A percentile compares a stretch with the other conserved stretches of the same genome.
Evolutionary conservation across 2,329 filamentous ascomycete genomes (phyloP).

Genomic region (Talaromyces marneffei): DNA sequence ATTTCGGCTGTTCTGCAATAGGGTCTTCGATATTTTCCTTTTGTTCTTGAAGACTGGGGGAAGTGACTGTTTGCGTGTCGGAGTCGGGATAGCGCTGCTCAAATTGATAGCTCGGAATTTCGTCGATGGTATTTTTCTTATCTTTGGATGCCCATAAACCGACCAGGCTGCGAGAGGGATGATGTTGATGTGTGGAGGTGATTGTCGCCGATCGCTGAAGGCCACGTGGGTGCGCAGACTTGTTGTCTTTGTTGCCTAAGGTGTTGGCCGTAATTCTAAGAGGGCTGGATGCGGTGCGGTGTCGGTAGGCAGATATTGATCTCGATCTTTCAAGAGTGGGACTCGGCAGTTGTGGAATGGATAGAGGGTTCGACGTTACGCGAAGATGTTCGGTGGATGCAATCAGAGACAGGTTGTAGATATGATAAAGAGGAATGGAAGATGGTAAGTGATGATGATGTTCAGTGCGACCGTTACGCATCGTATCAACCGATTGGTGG

Average conservation of each 20-base stretch:
- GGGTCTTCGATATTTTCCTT: background rate
- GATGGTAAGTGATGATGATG: slow-evolving; percentile 16
- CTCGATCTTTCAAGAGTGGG: slow-evolving; percentile 20
- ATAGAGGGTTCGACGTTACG: slow-evolving; percentile 35
- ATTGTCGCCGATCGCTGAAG: slow-evolving; percentile 13
- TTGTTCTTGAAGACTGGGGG: background rate
- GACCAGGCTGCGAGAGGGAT: slow-evolving; percentile 18
- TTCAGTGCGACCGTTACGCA: slow-evolving; percentile 9
- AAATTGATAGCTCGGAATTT: slow-evolving; percentile 15
- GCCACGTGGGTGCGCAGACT: background rate
- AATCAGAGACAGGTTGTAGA: slow-evolving; percentile 55
- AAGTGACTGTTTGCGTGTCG: background rate
- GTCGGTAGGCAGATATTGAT: slow-evolving; percentile 28
- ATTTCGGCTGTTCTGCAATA: slow-evolving; percentile 14
- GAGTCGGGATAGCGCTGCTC: background rate
- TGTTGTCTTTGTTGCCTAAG: slow-evolving; percentile 17
- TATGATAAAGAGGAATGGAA: slow-evolving; percentile 35
- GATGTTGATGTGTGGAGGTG: slow-evolving; percentile 13
- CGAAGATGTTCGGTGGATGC: slow-evolving; percentile 59
- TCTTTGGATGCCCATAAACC: slow-evolving; percentile 33
- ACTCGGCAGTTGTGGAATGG: slow-evolving; percentile 21
- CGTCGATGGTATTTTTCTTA: background rate
- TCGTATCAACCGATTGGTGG: slow-evolving; percentile 6
- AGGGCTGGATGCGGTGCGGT: slow-evolving; percentile 20
- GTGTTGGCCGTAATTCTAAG: slow-evolving; percentile 11